Base-by-base conservation (phyloP, 2,329 filamentous ascomycete species). In the Orbilia oligospora region DNA sequence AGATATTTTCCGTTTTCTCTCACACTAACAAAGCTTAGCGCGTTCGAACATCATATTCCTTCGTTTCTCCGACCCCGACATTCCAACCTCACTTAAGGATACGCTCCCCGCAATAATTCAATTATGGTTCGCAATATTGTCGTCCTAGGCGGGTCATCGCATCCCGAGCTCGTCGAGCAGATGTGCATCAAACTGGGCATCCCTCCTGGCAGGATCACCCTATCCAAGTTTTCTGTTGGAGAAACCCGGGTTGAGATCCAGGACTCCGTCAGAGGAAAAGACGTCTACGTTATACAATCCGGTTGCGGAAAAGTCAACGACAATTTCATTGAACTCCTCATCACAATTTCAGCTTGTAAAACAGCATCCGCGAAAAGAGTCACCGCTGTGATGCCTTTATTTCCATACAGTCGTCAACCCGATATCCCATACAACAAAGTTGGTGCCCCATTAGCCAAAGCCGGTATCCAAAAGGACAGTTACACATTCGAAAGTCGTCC, bases 281-380 rank as follows among this genome's bases (percentile, higher is more conserved):
- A 99, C 90, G 96, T 97, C 84, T 99, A 97, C 87, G 97, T 98
- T 84, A 93, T 99, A 83, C 95, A 98, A 86, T 96, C 93, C 49
- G 94, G 93, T 82, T 93, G 93, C 82, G 94, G 93, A 80, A 92
- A 92, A 83, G 93, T 97, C 86, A 99, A 99, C 84, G 96, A 99
- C 86, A 91, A 97, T 86, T 90, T 99, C 81, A 92, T 99, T 87
- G 96, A 99, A 84, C 90, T 98, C 63, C 92, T 97, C 85, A 97
- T 98, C 86, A 97, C 96, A 86, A 95, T 98, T 82, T 97, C 93
- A n/a, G 96, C 96, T 79, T 98, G 96, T 90, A 97, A 97, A 86
- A 91, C 92, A 12, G 94, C 94, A 82, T 97, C 94, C 48, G 96
- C 96, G 33, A 93, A 92, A 84, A 89, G 93, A 82, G 94, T 99